Base-by-base conservation (phyloP, 352 stramenopile species). In the Globisporangium canariense region DNA sequence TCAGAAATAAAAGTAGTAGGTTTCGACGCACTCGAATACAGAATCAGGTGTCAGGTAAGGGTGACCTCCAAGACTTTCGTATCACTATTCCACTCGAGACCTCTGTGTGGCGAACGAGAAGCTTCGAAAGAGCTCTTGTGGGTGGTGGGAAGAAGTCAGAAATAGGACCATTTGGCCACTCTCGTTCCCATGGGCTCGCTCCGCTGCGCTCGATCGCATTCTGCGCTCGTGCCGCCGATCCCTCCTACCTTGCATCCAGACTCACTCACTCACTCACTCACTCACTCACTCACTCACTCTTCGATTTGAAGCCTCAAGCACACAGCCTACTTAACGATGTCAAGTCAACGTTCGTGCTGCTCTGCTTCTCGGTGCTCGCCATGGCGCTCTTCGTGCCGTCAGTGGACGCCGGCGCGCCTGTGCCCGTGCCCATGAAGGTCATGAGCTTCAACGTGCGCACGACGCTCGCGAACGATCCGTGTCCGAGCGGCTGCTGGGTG, bases 371-470 rank as follows among this genome's bases (percentile, higher is more conserved):
- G 10, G 32, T 43, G 10, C 43, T 66, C n/a, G 40, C 32, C 1
- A 16, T 49, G 14, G 18, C 51, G 1, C 20, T 58, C 28, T 41
- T 41, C n/a, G 36, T 4, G 41, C 18, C 30, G 3, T 28, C 30
- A n/a, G 52, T 36, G 20, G 28, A 56, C 16, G 30, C 16, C 13
- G 13, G 25, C 16, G 16, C 14, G 8, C 18, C 34, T 0, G 59
- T 54, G 45, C 5, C 22, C 2, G 59, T 54, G 45, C 3, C 22
- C 2, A 56, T 88, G 54, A 83, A 83, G 41, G 73, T 89, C 32
- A 89, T 89, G 80, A 89, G 75, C 59, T 88, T 91, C 61, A 91
- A 91, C 46, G 45, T 91, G 36, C 80, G 83, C 50, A 91, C 83
- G 43, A 81, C 80, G 16, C 64, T 84, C 11, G 83, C 83, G 14